phyloP scores from a whole-genome alignment of 345 rosid genomes.

The Geranium brycei region DNA sequence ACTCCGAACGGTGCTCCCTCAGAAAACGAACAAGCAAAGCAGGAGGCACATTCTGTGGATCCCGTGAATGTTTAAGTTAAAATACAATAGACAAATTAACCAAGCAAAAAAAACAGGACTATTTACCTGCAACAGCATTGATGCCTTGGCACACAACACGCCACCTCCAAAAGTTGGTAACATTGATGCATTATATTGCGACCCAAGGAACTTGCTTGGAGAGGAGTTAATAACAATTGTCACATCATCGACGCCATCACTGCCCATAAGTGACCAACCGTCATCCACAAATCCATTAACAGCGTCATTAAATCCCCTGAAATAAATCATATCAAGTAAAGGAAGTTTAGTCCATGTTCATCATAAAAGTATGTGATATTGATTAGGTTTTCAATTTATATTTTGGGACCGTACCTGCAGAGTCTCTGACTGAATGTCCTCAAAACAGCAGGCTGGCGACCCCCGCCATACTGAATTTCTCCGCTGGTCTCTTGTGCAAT shows the following conservation, averaged over 20 bases:
- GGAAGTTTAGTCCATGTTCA: background rate
- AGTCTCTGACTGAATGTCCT: conserved; percentile 91
- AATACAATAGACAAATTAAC: too few relatives aligned
- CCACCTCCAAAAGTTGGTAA: conserved; percentile 80
- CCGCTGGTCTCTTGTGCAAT: conserved; percentile 90
- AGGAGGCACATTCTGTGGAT: conserved; percentile 77
- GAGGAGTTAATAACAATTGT: conserved; percentile 67
- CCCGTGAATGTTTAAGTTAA: background rate
- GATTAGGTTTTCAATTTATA: background rate
- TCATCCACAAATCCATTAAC: conserved; percentile 86
- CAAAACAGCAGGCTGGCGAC: conserved; percentile 88
- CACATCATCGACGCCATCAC: conserved; percentile 81
- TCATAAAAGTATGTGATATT: background rate
- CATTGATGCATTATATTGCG: conserved; percentile 49
- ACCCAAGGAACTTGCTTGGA: conserved; percentile 55
- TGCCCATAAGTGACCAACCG: conserved; percentile 78
- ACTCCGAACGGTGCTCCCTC: conserved; percentile 95
- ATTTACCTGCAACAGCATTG: conserved; percentile 84
- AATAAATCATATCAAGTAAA: conserved; percentile 8
- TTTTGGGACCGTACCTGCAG: conserved; percentile 39
- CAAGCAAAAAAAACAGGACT: too few relatives aligned
- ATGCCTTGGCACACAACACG: conserved; percentile 89
- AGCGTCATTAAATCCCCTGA: conserved; percentile 94
- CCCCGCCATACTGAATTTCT: conserved; percentile 84
- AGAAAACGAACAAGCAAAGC: conserved; percentile 78